Conservation (phyloP, 768 basidiomycete species). For the Daedalea quercina region DNA sequence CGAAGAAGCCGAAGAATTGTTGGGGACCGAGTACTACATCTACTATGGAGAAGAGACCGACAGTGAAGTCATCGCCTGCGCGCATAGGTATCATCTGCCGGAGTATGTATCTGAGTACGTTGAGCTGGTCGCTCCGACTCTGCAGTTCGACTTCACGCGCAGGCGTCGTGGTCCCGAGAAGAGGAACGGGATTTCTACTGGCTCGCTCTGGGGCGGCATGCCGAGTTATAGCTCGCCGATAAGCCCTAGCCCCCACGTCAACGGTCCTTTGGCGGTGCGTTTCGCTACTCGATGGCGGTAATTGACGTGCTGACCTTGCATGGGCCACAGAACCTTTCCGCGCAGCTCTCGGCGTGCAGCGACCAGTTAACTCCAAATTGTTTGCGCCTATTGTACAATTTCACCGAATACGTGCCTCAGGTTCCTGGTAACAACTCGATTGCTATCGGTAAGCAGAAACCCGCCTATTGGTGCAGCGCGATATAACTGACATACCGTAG, state of each 20-base stretch:
- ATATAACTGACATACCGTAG: constrained; percentile 15
- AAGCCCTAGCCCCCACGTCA: constrained; percentile 7
- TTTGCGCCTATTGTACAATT: constrained; percentile 25
- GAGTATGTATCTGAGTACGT: constrained; percentile 49
- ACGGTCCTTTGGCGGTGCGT: too few relatives aligned
- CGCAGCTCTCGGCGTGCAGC: constrained; percentile 18
- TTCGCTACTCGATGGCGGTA: background rate
- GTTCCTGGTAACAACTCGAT: constrained; percentile 22
- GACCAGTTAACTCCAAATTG: constrained; percentile 24
- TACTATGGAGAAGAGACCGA: constrained; percentile 28
- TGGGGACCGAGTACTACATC: constrained; percentile 46
- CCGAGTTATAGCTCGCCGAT: constrained; percentile 4
- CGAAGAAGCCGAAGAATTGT: constrained; percentile 37
- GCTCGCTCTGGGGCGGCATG: background rate
- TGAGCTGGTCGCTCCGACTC: constrained; percentile 67
- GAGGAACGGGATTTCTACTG: background rate
- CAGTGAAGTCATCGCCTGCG: constrained; percentile 50
- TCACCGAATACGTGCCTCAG: constrained; percentile 15
- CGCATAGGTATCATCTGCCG: constrained; percentile 58
- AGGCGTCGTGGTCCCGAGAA: constrained; percentile 19
- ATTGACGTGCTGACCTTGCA: background rate
- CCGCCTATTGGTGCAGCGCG: background rate
- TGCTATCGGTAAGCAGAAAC: constrained; percentile 22
- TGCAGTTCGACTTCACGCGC: constrained; percentile 49
- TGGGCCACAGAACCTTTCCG: too few relatives aligned